phyloP scores from a whole-genome alignment of 129 eudicot species.

The carrot (Daucus carota) region DNA sequence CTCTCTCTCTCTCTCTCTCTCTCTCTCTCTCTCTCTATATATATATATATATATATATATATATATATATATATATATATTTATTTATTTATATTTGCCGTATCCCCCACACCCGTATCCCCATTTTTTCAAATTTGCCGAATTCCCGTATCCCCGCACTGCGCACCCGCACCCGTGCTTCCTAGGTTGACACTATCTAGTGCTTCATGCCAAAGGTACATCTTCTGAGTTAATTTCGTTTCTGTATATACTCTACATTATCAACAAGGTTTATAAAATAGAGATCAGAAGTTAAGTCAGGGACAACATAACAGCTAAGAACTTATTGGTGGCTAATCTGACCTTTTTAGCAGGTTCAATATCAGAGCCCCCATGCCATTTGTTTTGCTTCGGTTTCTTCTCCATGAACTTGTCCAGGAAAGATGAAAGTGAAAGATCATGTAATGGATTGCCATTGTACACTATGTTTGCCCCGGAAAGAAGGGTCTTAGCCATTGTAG shows the following conservation, averaged over 20 bases:
- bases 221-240: not conserved
- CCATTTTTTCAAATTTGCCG: no score
- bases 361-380: slow-evolving; percentile 95
- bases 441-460: slow-evolving; percentile 83
- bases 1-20: no score
- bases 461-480: slow-evolving; percentile 91
- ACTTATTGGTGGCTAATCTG: slow-evolving; percentile 8
- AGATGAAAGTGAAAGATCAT: slow-evolving; percentile 69
- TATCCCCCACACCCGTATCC: no score
- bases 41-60: no score
- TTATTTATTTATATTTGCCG: no score
- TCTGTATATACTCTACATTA: not conserved
- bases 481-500: slow-evolving; percentile 90
- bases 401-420: slow-evolving; percentile 97
- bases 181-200: not conserved
- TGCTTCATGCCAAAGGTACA: not conserved
- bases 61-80: no score
- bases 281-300: not conserved
- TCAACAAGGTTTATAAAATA: not conserved
- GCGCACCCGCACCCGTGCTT: no score
- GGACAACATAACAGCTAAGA: not conserved
- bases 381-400: slow-evolving; percentile 83
- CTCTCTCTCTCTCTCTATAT: no score
- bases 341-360: slow-evolving; percentile 97
- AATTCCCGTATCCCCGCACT: no score